Evolutionary conservation across 306 rosid genomes (phyloP).

Genomic region (Lathyrus oleraceus): DNA sequence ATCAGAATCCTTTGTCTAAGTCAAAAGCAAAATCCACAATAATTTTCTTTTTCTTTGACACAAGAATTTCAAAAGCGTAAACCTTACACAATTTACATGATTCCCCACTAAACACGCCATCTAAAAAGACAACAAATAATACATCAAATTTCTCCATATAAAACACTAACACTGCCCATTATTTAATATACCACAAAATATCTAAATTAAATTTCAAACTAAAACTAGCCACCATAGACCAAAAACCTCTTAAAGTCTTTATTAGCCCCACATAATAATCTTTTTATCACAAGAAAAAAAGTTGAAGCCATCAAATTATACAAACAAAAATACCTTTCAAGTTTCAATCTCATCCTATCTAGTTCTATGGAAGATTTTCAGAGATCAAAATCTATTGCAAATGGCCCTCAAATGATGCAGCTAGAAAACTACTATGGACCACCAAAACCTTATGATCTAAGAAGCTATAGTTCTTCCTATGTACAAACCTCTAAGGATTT

Average conservation of each 20-base stretch:
- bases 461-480: conserved; percentile 61
- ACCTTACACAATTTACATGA: conserved; percentile 37
- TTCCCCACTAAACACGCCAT: conserved; percentile 59
- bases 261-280: conserved; percentile 48
- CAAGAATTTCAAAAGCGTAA: conserved; percentile 12
- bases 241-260: conserved; percentile 15
- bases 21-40: conserved; percentile 29
- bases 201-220: conserved; percentile 14
- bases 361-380: conserved; percentile 62
- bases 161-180: conserved; percentile 32
- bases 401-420: conserved; percentile 57
- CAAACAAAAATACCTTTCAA: neutral
- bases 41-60: neutral
- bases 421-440: conserved; percentile 65
- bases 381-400: conserved; percentile 60
- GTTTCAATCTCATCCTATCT: conserved; percentile 7
- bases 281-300: conserved; percentile 7
- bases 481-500: conserved; percentile 46
- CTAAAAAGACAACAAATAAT: conserved; percentile 24
- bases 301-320: conserved; percentile 5
- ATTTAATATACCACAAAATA: conserved; percentile 20
- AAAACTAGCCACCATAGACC: conserved; percentile 29
- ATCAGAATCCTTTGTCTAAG: conserved; percentile 34
- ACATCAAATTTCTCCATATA: neutral
- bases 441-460: conserved; percentile 52